These are phyloP conservation scores for Loxodes magnus DNA, from an alignment of 73 alveolate species.

Conservation along the genomic window DNA sequence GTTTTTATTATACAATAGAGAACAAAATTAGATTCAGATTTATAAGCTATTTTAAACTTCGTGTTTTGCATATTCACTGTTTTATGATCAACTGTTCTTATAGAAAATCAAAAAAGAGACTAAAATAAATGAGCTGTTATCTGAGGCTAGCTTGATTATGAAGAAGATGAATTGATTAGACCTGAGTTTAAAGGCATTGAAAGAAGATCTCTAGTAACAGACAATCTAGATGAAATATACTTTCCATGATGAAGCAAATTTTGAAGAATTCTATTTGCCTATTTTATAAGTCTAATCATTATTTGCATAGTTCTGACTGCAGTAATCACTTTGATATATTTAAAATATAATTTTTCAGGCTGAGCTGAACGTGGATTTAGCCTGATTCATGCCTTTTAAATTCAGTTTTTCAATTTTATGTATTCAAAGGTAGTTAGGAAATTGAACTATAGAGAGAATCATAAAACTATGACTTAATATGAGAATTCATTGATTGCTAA, in stretches of 20 bases:
- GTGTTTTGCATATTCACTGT: constrained; percentile 12
- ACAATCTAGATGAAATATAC: constrained; percentile 17
- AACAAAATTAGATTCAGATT: neutral
- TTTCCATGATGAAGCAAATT: constrained; percentile 15
- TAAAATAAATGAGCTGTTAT: constrained; percentile 7
- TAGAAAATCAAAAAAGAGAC: constrained; percentile 17
- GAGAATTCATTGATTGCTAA: constrained; percentile 39
- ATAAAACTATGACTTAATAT: constrained; percentile 28
- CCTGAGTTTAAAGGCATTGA: constrained; percentile 7
- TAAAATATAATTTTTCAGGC: constrained; percentile 15
- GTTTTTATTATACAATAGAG: neutral
- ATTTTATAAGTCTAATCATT: constrained; percentile 18
- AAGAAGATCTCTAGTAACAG: constrained; percentile 24
- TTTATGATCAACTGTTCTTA: constrained; percentile 4
- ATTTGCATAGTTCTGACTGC: constrained; percentile 27
- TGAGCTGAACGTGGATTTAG: neutral
- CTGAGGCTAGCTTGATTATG: constrained; percentile 33
- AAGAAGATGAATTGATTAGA: constrained; percentile 25
- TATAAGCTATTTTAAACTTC: neutral
- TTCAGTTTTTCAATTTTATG: constrained; percentile 29
- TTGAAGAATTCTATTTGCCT: constrained; percentile 14
- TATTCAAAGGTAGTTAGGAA: constrained; percentile 11
- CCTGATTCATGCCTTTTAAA: constrained; percentile 31
- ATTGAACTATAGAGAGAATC: constrained; percentile 42
- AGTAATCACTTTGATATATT: constrained; percentile 17